Percentiles rank a stretch among this genome's conserved stretches.
Conservation (phyloP, 2,329 filamentous ascomycete species). For the Lachnellula cervina region DNA sequence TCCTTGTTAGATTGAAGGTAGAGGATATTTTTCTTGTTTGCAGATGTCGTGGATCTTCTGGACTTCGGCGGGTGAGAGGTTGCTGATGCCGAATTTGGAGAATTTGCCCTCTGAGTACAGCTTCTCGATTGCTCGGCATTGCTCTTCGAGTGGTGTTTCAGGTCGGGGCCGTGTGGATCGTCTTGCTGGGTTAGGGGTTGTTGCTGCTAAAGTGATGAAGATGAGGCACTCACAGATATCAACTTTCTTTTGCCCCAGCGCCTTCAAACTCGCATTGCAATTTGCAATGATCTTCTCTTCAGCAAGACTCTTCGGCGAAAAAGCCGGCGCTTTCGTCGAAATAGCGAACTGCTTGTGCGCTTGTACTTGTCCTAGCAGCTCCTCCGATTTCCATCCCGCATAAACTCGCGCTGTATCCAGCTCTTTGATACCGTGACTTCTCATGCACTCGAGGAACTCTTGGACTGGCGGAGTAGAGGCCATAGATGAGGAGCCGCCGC, state of each 20-base stretch:
- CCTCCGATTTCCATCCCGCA: neutral
- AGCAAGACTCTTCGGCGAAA: neutral
- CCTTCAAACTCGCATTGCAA: conserved; percentile 1
- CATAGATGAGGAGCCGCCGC: neutral
- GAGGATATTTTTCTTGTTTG: conserved; percentile 23
- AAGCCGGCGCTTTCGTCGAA: conserved; percentile 6
- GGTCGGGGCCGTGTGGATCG: conserved; percentile 28
- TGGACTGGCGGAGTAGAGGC: neutral
- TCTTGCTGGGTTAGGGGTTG: neutral
- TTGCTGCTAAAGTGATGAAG: neutral
- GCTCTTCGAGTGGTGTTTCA: conserved; percentile 25
- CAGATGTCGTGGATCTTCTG: conserved; percentile 24
- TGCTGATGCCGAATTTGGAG: conserved; percentile 27
- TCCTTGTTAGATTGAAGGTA: conserved; percentile 32
- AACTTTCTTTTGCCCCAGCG: conserved; percentile 17
- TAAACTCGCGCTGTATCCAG: conserved; percentile 6
- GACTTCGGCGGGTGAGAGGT: conserved; percentile 22
- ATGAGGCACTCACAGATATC: conserved; percentile 29
- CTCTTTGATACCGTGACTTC: neutral
- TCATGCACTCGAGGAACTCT: conserved; percentile 1
- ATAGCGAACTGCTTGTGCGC: conserved; percentile 1
- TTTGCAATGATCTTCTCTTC: conserved; percentile 3
- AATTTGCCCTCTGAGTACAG: conserved; percentile 29
- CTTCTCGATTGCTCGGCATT: conserved; percentile 26
- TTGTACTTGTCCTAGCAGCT: neutral